A percentile compares a stretch with the other conserved stretches of the same genome.
phyloP scores from a whole-genome alignment of 805 yeast species.

The Scheffersomyces stipitis region DNA sequence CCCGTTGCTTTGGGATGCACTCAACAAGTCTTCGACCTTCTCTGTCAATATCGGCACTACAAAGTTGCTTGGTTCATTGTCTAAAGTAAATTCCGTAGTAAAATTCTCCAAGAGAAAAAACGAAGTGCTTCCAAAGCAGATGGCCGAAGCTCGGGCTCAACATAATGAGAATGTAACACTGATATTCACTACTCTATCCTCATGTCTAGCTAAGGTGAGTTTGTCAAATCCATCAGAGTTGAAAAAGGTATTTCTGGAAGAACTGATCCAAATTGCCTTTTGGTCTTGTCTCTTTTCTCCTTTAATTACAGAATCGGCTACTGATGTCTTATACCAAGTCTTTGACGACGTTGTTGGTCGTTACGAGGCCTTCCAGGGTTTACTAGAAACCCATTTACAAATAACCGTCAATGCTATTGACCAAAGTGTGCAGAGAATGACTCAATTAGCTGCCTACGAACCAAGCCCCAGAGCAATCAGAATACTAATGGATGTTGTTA shows the following conservation, averaged over 20 bases:
- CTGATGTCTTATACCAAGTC: slow-evolving; percentile 70
- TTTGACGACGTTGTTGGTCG: slow-evolving; percentile 72
- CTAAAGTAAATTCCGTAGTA: slow-evolving; percentile 15
- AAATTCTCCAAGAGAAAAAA: slow-evolving; percentile 24
- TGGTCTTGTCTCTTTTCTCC: slow-evolving; percentile 78
- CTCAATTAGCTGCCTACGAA: slow-evolving; percentile 53
- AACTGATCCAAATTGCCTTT: slow-evolving; percentile 53
- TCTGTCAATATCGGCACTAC: background rate
- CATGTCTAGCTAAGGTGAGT: slow-evolving; percentile 31
- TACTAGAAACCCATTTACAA: slow-evolving; percentile 46
- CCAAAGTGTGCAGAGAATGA: slow-evolving; percentile 44
- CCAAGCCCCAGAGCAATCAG: slow-evolving; percentile 76
- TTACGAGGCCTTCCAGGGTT: slow-evolving; percentile 64
- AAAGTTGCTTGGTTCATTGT: slow-evolving; percentile 15
- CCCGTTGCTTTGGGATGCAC: slow-evolving; percentile 30
- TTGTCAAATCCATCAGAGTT: slow-evolving; percentile 28
- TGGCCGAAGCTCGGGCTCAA: slow-evolving; percentile 23
- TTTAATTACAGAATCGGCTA: slow-evolving; percentile 63
- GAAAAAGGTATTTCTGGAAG: slow-evolving; percentile 20
- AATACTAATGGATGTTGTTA: slow-evolving; percentile 70
- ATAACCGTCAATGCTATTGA: slow-evolving; percentile 51
- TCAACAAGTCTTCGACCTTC: slow-evolving; percentile 6
- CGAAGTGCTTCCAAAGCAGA: slow-evolving; percentile 14
- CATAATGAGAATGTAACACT: slow-evolving; percentile 30
- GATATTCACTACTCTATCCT: slow-evolving; percentile 18